Base-by-base conservation (phyloP, 345 rosid genomes). In the Arabidopsis thaliana region DNA sequence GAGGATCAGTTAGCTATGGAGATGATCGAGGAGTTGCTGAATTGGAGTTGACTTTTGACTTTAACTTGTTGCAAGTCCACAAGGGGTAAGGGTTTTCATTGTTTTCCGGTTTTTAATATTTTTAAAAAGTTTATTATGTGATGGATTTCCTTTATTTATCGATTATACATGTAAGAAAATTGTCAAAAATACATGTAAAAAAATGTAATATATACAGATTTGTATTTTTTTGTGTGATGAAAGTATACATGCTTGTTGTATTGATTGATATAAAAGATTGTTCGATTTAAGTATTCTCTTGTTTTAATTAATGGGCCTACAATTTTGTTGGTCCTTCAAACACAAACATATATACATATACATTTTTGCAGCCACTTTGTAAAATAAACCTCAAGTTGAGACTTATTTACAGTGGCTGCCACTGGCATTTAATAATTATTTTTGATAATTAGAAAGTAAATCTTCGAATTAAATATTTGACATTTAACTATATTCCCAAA, bases 21-120 rank as follows among this genome's bases (percentile, higher is more conserved):
- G 69, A 87, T 87, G 95, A 85, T 89, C 28, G 95, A 89, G 62
- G 92, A 89, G 59, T 71, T 89, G 30, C 85, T 86, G 4, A 82
- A 80, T 7, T 85, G 87, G 87, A 85, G 79, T 65, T 85, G 80
- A 65, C 28, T 50, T 50, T 50, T 57, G 41, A 7, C 79, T 71
- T 69, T 25, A 13, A 49, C 24, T 50, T 23, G 6, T n/a, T 44
- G 44, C 4, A 66, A 16, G 20, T 28, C 16, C 12, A 30, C 32
- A 59, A 7, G 16, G 8, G 48, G 22, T 2, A 57, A 57, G 1
- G 25, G 1, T 48, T 24, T 23, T 1, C 9, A 20, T 37, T 36
- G 0, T 16, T 59, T 59, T 50, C 8, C 58, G 34, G 34, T 36
- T 51, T 67, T 48, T 60, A 9, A n/a, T 38, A 38, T n/a, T 53